Conservation (phyloP, 1,284 basidiomycete genomes). For the Ustilago curta region DNA sequence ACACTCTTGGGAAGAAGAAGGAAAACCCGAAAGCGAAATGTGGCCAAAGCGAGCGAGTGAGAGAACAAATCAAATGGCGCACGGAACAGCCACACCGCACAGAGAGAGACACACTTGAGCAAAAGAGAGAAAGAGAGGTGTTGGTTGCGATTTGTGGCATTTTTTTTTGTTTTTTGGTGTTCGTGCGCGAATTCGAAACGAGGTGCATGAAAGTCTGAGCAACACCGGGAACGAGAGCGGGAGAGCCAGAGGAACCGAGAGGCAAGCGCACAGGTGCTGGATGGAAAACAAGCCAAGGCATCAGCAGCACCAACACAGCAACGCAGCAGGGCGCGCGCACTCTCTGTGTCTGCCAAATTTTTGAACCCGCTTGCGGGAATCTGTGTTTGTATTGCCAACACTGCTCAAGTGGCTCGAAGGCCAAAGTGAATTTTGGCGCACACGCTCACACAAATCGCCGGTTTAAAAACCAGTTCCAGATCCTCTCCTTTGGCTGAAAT, state of each 20-base stretch:
- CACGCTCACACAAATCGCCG: conserved; percentile 2
- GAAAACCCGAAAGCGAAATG: not conserved
- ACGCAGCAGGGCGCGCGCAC: too few relatives aligned
- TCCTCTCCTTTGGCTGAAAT: not conserved
- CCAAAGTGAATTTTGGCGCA: not conserved
- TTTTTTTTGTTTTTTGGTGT: conserved; percentile 6
- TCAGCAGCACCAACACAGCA: too few relatives aligned
- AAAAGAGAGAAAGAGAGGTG: too few relatives aligned
- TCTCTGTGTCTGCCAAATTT: too few relatives aligned
- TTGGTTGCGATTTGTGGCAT: not conserved
- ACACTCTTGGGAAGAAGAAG: conserved; percentile 7
- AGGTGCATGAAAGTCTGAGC: conserved; percentile 10
- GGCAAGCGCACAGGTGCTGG: not conserved
- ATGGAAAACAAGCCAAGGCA: too few relatives aligned
- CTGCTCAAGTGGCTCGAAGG: too few relatives aligned
- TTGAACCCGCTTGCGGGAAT: too few relatives aligned
- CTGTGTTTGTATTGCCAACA: too few relatives aligned
- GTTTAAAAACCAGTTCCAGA: not conserved
- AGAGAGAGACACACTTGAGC: too few relatives aligned
- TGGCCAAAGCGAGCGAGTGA: not conserved
- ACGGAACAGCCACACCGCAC: not conserved
- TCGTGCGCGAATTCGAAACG: conserved; percentile 15
- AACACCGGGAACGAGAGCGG: not conserved
- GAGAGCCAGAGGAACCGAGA: not conserved
- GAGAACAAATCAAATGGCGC: not conserved